Evolutionary conservation across 225 moss, liverwort and hornwort genomes (phyloP), one percentile per base, ranked within the genome.

Genomic region (Pseudisothecium myosuroides): DNA sequence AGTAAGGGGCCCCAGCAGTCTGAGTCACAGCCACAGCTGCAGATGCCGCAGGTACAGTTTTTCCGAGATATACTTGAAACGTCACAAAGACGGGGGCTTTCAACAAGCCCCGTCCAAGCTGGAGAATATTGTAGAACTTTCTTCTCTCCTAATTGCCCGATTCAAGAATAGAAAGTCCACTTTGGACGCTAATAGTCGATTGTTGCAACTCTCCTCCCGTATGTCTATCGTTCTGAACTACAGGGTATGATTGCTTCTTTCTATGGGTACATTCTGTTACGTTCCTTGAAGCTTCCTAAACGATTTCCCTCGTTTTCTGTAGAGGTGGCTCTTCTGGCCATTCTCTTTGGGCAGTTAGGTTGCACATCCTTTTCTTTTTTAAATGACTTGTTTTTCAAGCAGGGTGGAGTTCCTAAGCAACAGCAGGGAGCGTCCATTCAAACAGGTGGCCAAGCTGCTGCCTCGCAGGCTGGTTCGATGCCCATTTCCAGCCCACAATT

Each of bases 1-100:
- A 86, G 78, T 17, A 93, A 91, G 68, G 90, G 83, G 31, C 88
- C 81, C 36, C 87, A 92, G 87, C 92, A 88, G 86, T 74, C 91
- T 59, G 89, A 89, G 66, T 59, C 81, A 59, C 86, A 91, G 83
- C 91, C 80, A 19, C 92, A 81, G 77, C 89, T 92, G 91, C 90
- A 91, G 88, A 66, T 91, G 58, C 49, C 83, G 84, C 90, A 91
- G 90, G 91, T 91, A 91, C 65, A 23, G 69, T 16, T 45, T 55
- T 37, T 3, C 55, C 28, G 49, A 69, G 60, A 69, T 22, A 6
- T 32, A 5, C 20, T 54, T 50, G 2, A 67, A 32, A 64, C 55
- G 9, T 73, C 29, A 55, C 54, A 15, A 55, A 22, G 3, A 26
- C 41, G 29, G n/a, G n/a, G 81, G 61, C 73, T 43, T 37, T 63